phyloP scores from a whole-genome alignment of 2,329 filamentous ascomycete genomes.

The Venturia asperata region DNA sequence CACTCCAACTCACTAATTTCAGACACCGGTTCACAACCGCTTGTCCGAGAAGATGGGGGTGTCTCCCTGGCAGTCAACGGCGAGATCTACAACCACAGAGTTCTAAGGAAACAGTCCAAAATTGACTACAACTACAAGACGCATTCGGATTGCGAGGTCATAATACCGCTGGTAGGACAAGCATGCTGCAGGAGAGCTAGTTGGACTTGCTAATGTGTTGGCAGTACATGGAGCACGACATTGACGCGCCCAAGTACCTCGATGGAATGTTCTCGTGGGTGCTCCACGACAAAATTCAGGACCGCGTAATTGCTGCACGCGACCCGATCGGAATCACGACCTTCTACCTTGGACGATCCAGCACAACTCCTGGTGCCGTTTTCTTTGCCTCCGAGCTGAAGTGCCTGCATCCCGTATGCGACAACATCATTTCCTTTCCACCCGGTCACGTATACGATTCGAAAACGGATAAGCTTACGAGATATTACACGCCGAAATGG shows the following conservation, averaged over 20 bases:
- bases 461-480: slow-evolving; percentile 71
- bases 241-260: slow-evolving; percentile 86
- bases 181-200: not conserved
- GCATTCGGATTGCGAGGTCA: slow-evolving; percentile 96
- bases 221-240: slow-evolving; percentile 84
- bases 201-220: slow-evolving; percentile 23
- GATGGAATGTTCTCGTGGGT: slow-evolving; percentile 99
- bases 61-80: slow-evolving; percentile 96
- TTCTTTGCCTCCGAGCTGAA: slow-evolving; percentile 98
- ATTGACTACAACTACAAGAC: slow-evolving; percentile 94
- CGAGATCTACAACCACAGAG: slow-evolving; percentile 99
- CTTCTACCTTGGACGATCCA: slow-evolving; percentile 89
- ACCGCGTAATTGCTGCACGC: slow-evolving; percentile 86
- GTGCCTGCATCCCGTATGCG: slow-evolving; percentile 85
- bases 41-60: slow-evolving; percentile 82
- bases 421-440: slow-evolving; percentile 89
- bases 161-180: slow-evolving; percentile 79
- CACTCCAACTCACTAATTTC: slow-evolving; percentile 25
- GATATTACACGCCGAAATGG: slow-evolving; percentile 91
- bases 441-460: slow-evolving; percentile 96
- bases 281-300: slow-evolving; percentile 88
- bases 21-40: slow-evolving; percentile 93
- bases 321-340: slow-evolving; percentile 97
- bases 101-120: slow-evolving; percentile 81
- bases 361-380: slow-evolving; percentile 70